phyloP scores from a whole-genome alignment of 2,329 filamentous ascomycete genomes.

The Rhinocladiella mackenziei region DNA sequence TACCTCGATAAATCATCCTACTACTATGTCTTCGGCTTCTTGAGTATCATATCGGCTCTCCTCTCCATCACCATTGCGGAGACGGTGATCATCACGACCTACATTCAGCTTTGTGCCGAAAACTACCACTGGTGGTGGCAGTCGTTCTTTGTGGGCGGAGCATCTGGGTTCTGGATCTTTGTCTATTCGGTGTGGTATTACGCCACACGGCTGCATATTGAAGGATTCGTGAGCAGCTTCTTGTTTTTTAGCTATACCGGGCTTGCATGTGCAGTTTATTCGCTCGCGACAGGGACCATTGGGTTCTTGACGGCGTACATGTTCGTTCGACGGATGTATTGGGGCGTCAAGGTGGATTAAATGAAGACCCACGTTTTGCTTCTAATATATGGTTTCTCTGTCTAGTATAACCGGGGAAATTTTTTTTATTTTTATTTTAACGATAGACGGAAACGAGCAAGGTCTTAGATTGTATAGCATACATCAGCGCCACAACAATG shows the following conservation, averaged over 20 bases:
- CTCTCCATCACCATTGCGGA: constrained; percentile 73
- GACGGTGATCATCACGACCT: constrained; percentile 77
- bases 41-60: constrained; percentile 68
- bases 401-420: too few relatives aligned
- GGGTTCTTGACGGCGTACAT: constrained; percentile 80
- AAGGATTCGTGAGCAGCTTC: constrained; percentile 71
- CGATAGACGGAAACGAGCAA: constrained; percentile 6
- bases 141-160: constrained; percentile 73
- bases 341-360: constrained; percentile 30
- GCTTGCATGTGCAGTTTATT: constrained; percentile 76
- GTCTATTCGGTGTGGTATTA: constrained; percentile 82
- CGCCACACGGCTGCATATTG: constrained; percentile 72
- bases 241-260: constrained; percentile 84
- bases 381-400: neutral
- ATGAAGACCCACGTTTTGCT: neutral
- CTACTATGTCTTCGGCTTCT: constrained; percentile 87
- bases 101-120: constrained; percentile 77
- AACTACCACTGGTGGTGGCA: constrained; percentile 94
- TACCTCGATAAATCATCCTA: constrained; percentile 90
- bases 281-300: constrained; percentile 74
- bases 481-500: constrained; percentile 1
- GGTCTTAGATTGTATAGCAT: constrained; percentile 12
- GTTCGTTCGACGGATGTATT: constrained; percentile 73
- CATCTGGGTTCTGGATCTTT: constrained; percentile 77
- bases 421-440: too few relatives aligned